These are phyloP conservation scores for Lactifluus volemus DNA, from an alignment of 768 basidiomycete species.

Conservation along the genomic window DNA sequence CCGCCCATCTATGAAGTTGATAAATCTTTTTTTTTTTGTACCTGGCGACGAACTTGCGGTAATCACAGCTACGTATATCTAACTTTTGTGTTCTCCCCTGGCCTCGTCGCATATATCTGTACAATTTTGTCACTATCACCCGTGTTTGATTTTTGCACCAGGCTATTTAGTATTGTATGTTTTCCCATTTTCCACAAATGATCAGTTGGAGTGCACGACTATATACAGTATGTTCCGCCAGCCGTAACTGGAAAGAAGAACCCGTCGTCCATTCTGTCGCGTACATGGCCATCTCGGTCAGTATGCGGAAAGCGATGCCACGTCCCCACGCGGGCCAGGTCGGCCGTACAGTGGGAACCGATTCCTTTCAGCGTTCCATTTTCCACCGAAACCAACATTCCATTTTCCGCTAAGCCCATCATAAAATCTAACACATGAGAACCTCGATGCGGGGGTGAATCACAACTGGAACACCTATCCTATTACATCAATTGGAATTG, in stretches of 20 bases:
- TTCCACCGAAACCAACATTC: neutral
- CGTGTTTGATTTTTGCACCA: neutral
- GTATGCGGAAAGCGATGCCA: neutral
- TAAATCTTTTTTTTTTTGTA: neutral
- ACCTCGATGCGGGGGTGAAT: neutral
- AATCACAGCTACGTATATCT: constrained; percentile 1
- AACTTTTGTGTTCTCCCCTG: neutral
- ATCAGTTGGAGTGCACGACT: neutral
- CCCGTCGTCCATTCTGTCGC: neutral
- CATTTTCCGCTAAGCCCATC: neutral
- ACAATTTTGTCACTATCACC: neutral
- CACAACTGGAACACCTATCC: neutral
- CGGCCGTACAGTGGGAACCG: neutral
- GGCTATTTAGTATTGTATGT: constrained; percentile 5
- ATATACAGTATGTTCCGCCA: neutral
- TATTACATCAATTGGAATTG: neutral
- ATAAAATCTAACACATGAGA: neutral
- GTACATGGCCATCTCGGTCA: neutral
- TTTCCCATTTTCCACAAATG: neutral
- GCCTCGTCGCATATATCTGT: constrained; percentile 1
- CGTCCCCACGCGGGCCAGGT: neutral
- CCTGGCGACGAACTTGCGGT: neutral
- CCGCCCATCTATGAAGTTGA: neutral
- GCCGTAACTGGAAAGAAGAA: neutral
- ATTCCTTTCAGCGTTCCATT: neutral